Conservation (phyloP, 306 rosid genomes). For the Cucurbita ficifolia region DNA sequence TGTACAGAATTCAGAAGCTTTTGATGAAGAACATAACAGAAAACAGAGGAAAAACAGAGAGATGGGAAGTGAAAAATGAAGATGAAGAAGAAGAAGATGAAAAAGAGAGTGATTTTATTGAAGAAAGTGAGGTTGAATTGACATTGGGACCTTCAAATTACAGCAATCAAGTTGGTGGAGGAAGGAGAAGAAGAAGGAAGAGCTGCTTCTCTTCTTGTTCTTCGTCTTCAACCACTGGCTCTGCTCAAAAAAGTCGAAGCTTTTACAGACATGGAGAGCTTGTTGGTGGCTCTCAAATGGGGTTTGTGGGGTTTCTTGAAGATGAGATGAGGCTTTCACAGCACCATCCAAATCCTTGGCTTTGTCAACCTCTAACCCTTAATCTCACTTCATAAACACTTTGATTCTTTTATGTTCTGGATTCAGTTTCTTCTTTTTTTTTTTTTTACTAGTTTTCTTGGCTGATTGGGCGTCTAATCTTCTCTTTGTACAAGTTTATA, state of each 20-base stretch:
- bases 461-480: not conserved
- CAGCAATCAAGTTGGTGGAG: not conserved
- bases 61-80: conserved; percentile 28
- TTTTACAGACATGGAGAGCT: not conserved
- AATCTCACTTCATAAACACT: not conserved
- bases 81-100: conserved; percentile 6
- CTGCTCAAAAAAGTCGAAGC: not conserved
- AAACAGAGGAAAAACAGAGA: conserved; percentile 17
- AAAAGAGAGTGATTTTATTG: conserved; percentile 34
- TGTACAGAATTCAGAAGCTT: conserved; percentile 65
- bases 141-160: conserved; percentile 64
- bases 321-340: not conserved
- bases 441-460: not conserved
- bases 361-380: conserved; percentile 8
- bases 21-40: conserved; percentile 45
- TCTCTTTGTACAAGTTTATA: conserved; percentile 2
- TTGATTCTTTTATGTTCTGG: not conserved
- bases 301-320: not conserved
- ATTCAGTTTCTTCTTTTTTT: not conserved
- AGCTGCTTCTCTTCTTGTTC: conserved; percentile 32
- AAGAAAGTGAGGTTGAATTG: conserved; percentile 67
- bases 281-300: not conserved
- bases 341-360: conserved; percentile 3
- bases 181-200: not conserved
- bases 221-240: conserved; percentile 31